Evolutionary conservation across 2,329 filamentous ascomycete species (phyloP).

Genomic region (Aureobasidium sp.): DNA sequence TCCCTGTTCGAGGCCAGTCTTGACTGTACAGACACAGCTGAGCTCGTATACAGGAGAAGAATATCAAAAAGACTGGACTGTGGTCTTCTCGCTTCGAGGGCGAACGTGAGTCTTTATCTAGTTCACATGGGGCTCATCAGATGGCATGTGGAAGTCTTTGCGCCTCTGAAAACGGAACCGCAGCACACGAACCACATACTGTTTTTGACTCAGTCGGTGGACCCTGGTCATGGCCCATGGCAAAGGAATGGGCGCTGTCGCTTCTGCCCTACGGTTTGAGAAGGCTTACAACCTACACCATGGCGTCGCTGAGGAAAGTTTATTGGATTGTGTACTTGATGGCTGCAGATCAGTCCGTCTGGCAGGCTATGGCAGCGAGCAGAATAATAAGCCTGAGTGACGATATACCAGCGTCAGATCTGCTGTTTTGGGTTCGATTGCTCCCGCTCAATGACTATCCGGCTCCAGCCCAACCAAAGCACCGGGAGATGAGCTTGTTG

Average conservation of each 20-base stretch:
- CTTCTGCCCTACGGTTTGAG: slow-evolving; percentile 7
- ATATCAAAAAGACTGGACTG: slow-evolving; percentile 8
- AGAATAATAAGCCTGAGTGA: not conserved
- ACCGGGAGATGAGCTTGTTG: not conserved
- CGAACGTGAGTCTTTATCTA: not conserved
- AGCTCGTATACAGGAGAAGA: not conserved
- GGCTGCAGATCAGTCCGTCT: slow-evolving; percentile 1
- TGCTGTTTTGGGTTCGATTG: not conserved
- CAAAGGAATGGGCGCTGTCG: not conserved
- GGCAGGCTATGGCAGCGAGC: not conserved
- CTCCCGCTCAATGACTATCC: not conserved
- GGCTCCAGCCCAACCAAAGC: not conserved
- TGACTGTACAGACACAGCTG: slow-evolving; percentile 6
- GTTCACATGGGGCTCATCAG: not conserved
- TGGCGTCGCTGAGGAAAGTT: slow-evolving; percentile 8
- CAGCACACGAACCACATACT: slow-evolving; percentile 11
- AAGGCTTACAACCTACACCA: slow-evolving; percentile 4
- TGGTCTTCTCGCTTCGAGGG: slow-evolving; percentile 2
- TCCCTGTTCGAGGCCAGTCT: slow-evolving; percentile 13
- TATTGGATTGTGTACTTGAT: not conserved
- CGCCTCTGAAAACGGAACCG: slow-evolving; percentile 14
- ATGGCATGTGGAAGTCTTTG: slow-evolving; percentile 7
- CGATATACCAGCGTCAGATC: slow-evolving; percentile 2
- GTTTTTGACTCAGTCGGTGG: slow-evolving; percentile 13
- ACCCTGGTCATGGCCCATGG: slow-evolving; percentile 3